Evolutionary conservation across 164 flowering plant species (phyloP), one percentile per base, ranked within the genome.

Genomic region (Vitis rotundifolia): DNA sequence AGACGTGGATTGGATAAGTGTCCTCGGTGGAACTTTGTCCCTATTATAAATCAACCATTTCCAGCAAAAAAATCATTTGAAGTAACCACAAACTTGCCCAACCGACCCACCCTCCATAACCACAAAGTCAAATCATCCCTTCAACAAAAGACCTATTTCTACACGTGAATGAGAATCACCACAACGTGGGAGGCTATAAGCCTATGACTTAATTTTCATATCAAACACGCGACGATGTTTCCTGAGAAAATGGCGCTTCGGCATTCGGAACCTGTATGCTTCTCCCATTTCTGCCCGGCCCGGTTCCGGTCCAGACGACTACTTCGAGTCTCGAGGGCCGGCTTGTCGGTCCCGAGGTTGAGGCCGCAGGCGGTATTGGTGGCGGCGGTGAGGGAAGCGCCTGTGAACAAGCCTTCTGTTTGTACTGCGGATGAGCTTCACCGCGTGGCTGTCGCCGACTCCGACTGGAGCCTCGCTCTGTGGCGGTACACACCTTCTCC

Each of bases 381-480:
- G 26, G 66, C 50, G 13, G 69, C 60, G 48, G 73, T 50, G 44
- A 29, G 57, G 58, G 61, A 73, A 77, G 67, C 65, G 70, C 68
- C 9, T 63, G n/a, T 26, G 28, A 59, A 50, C 19, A 87, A 83
- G 68, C 89, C 89, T 2, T 64, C 85, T 44, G 76, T 86, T 15
- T 91, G 99, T 69, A 93, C 97, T 12, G 99, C 97, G 59, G 97
- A 95, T 67, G 98, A 93, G 89, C 90, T 95, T 57, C 98, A 93
- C 71, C 85, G 87, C 70, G 97, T 91, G 15, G 16, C 85, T 14
- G 91, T 88, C 16, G 74, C 85, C 1, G 80, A 77, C 19, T 86
- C 94, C 26, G 86, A 84, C 12, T 95, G 97, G 98, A 77, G 74
- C 15, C 90, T 93, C 63, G 96, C 98, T 73, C 92, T 95, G 72